Evolutionary conservation across 306 rosid species (phyloP).

Genomic region (Prunus kanzakura): DNA sequence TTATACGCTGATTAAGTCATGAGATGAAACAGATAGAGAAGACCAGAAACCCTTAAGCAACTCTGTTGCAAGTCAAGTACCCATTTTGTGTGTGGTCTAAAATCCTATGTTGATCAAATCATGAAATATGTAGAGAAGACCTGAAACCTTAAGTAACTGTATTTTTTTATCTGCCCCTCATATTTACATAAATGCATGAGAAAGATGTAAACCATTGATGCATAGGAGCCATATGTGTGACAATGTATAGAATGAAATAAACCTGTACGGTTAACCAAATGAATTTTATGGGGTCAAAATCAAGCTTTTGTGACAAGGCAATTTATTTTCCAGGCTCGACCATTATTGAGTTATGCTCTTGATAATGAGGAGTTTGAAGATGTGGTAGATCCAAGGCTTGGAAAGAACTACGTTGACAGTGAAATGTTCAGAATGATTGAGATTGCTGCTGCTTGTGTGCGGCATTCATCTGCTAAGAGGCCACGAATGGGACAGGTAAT

Average conservation of each 20-base stretch:
- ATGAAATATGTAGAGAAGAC: too few relatives aligned
- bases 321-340: constrained; percentile 72
- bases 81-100: too few relatives aligned
- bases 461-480: constrained; percentile 74
- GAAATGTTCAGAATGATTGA: constrained; percentile 74
- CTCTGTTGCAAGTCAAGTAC: too few relatives aligned
- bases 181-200: not conserved
- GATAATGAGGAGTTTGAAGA: constrained; percentile 52
- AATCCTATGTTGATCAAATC: too few relatives aligned
- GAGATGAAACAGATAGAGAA: too few relatives aligned
- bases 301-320: constrained; percentile 27
- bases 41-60: too few relatives aligned
- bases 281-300: constrained; percentile 4
- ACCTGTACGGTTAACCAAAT: not conserved
- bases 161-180: too few relatives aligned
- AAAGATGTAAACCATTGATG: not conserved
- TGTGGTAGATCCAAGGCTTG: constrained; percentile 70
- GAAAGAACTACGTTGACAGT: constrained; percentile 52
- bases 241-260: not conserved
- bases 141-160: too few relatives aligned
- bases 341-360: constrained; percentile 61
- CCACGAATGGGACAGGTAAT: constrained; percentile 94
- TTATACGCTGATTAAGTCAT: too few relatives aligned
- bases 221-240: not conserved
- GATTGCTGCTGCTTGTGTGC: constrained; percentile 84